These are phyloP conservation scores for Croton laevigatus DNA, from an alignment of 441 rosid species.

Conservation along the genomic window DNA sequence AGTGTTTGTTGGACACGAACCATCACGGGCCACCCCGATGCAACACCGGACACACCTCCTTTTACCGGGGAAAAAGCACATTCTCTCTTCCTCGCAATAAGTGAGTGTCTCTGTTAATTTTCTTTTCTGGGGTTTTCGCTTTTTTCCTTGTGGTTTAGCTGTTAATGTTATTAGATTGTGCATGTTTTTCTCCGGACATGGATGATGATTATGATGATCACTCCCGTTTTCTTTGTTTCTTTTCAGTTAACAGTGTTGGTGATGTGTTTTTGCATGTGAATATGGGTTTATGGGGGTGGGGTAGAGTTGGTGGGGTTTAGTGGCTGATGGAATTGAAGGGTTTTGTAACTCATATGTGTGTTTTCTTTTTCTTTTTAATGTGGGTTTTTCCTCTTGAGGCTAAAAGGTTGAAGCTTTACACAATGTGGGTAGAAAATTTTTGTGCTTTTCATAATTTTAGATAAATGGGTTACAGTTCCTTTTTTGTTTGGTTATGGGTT, in stretches of 20 bases:
- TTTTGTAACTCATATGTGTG: constrained; percentile 12
- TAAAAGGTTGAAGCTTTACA: constrained; percentile 10
- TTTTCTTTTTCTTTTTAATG: constrained; percentile 12
- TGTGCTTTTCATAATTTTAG: neutral
- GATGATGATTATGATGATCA: constrained; percentile 18
- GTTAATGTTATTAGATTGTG: neutral
- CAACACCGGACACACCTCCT: constrained; percentile 5
- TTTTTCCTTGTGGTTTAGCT: neutral
- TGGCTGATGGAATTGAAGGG: constrained; percentile 13
- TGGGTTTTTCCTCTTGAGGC: neutral
- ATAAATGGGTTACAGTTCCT: neutral
- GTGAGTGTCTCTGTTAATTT: constrained; percentile 22
- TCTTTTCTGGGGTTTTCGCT: neutral
- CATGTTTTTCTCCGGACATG: neutral
- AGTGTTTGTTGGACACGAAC: constrained; percentile 11
- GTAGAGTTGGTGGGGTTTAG: neutral
- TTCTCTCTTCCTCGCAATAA: constrained; percentile 17
- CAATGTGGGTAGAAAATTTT: constrained; percentile 27
- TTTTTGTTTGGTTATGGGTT: constrained; percentile 8
- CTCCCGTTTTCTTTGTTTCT: neutral
- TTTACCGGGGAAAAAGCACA: constrained; percentile 23
- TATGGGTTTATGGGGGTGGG: constrained; percentile 1
- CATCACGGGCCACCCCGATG: constrained; percentile 19
- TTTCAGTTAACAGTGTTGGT: neutral
- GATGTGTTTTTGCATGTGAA: neutral